These are phyloP conservation scores for Colletotrichum karsti DNA, from an alignment of 2,329 filamentous ascomycete species.

Conservation along the genomic window DNA sequence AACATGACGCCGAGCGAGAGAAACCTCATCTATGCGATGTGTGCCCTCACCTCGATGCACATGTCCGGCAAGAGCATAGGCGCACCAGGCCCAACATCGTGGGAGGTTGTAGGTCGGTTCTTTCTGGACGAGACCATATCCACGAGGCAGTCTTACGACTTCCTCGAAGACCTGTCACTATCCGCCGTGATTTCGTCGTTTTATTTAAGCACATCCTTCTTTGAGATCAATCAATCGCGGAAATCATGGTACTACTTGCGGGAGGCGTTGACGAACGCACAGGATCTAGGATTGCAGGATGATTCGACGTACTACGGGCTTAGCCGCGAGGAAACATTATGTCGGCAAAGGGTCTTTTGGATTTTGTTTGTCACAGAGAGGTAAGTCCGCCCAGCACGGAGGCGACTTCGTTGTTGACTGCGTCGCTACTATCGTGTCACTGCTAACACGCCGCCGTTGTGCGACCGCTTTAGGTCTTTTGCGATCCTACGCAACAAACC, in stretches of 20 bases:
- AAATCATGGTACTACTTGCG: slow-evolving; percentile 71
- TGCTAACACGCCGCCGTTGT: not conserved
- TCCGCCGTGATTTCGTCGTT: slow-evolving; percentile 69
- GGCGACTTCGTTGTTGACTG: not conserved
- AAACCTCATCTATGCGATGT: slow-evolving; percentile 64
- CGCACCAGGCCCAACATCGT: slow-evolving; percentile 46
- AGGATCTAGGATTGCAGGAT: slow-evolving; percentile 66
- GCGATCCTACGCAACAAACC: slow-evolving; percentile 71
- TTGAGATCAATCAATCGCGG: slow-evolving; percentile 67
- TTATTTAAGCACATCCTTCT: slow-evolving; percentile 68
- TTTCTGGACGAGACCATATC: slow-evolving; percentile 67
- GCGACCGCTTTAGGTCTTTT: slow-evolving; percentile 58
- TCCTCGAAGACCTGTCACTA: slow-evolving; percentile 62
- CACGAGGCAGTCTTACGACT: slow-evolving; percentile 64
- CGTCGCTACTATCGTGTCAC: not conserved
- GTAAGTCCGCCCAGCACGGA: slow-evolving; percentile 39
- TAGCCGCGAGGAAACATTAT: slow-evolving; percentile 59
- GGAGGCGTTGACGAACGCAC: slow-evolving; percentile 67
- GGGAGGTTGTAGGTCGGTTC: slow-evolving; percentile 60
- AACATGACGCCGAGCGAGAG: slow-evolving; percentile 45
- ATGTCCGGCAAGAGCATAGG: slow-evolving; percentile 54
- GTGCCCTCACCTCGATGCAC: slow-evolving; percentile 61
- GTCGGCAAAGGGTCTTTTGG: slow-evolving; percentile 68
- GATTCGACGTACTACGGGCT: slow-evolving; percentile 61
- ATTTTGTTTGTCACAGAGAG: slow-evolving; percentile 69